phyloP scores from a whole-genome alignment of 306 rosid species.

The Cucurbita argyrosperma region DNA sequence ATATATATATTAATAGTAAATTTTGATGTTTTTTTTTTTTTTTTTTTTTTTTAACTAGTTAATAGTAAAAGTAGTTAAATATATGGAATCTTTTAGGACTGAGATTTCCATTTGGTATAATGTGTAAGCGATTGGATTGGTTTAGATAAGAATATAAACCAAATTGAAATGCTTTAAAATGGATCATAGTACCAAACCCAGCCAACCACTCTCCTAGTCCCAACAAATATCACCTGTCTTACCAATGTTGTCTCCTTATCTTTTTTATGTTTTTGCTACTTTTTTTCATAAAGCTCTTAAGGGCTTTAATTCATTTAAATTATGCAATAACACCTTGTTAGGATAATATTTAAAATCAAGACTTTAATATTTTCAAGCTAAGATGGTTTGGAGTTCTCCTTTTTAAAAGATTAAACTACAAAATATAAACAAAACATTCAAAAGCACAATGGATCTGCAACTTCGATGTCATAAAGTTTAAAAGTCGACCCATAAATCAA shows the following conservation, averaged over 20 bases:
- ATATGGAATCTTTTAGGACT: background rate
- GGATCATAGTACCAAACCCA: background rate
- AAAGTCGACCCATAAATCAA: too few relatives aligned
- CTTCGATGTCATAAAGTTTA: too few relatives aligned
- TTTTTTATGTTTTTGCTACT: background rate
- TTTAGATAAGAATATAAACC: background rate
- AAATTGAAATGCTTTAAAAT: background rate
- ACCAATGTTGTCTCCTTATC: background rate
- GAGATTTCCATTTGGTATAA: background rate
- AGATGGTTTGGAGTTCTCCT: too few relatives aligned
- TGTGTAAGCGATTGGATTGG: background rate
- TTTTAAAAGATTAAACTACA: too few relatives aligned
- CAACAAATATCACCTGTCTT: background rate
- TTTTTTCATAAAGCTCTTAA: background rate
- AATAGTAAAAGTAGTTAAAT: background rate
- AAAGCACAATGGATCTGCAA: too few relatives aligned
- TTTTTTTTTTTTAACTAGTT: background rate
- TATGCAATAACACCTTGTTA: too few relatives aligned
- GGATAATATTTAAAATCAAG: too few relatives aligned
- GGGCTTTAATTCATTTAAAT: too few relatives aligned
- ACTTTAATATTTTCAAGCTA: too few relatives aligned
- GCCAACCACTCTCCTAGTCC: slow-evolving; percentile 3
- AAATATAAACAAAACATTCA: too few relatives aligned
- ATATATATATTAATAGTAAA: too few relatives aligned
- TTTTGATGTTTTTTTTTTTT: background rate